Conservation (phyloP, 2,329 filamentous ascomycete species). For the Trichoderma harzianum region DNA sequence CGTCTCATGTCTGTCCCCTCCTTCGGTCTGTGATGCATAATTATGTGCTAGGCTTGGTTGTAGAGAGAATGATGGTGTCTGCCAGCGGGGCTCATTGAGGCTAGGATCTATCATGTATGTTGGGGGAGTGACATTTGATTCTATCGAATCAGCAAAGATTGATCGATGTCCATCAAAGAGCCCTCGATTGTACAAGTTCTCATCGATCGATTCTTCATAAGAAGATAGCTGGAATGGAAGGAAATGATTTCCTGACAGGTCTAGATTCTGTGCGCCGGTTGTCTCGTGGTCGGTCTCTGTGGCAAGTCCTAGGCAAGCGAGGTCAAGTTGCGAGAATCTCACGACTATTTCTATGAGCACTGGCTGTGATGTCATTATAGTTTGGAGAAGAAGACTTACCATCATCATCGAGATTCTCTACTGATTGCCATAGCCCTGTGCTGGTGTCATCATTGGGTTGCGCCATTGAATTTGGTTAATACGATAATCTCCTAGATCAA, state of each 20-base stretch:
- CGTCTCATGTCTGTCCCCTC: not conserved
- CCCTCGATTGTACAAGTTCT: not conserved
- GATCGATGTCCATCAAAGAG: not conserved
- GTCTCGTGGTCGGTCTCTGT: not conserved
- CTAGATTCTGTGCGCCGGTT: not conserved
- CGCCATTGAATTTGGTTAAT: not conserved
- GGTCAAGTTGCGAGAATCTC: not conserved
- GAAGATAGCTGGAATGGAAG: not conserved
- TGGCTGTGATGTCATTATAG: not conserved
- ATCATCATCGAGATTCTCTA: not conserved
- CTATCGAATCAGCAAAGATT: not conserved
- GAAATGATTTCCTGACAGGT: not conserved
- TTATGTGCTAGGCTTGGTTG: not conserved
- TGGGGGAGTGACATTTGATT: not conserved
- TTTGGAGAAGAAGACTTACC: not conserved
- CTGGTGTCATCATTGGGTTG: not conserved
- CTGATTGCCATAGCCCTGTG: not conserved
- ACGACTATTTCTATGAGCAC: not conserved
- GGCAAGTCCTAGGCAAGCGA: not conserved
- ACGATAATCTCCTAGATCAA: not conserved
- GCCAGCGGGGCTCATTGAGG: not conserved
- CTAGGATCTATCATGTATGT: not conserved
- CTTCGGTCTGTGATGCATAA: not conserved
- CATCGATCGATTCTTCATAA: not conserved
- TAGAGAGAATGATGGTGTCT: not conserved